phyloP scores from a whole-genome alignment of 768 basidiomycete genomes.

The Fomitopsis serialis region DNA sequence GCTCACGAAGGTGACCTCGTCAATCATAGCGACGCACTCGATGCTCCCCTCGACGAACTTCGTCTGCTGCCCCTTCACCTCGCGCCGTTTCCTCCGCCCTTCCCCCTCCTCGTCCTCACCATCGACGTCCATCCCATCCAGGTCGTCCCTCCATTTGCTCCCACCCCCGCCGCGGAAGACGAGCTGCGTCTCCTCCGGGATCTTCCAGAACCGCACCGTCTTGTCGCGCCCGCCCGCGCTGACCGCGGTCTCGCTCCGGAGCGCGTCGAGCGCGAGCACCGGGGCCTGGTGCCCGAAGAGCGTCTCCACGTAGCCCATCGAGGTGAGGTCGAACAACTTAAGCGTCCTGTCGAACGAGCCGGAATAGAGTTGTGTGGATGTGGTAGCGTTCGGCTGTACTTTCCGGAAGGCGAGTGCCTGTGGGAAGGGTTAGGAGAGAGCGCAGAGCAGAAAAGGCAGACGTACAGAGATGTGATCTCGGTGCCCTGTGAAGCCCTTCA shows the following conservation, averaged over 20 bases:
- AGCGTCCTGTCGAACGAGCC: constrained; percentile 84
- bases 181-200: constrained; percentile 89
- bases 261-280: constrained; percentile 69
- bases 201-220: constrained; percentile 93
- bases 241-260: constrained; percentile 80
- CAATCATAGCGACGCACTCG: constrained; percentile 91
- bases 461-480: constrained; percentile 66
- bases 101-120: constrained; percentile 40
- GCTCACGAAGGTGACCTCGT: constrained; percentile 87
- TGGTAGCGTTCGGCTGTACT: constrained; percentile 39
- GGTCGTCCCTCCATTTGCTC: constrained; percentile 70
- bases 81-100: constrained; percentile 24
- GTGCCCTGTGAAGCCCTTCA: constrained; percentile 77
- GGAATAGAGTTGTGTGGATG: constrained; percentile 53
- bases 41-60: constrained; percentile 85
- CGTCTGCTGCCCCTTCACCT: constrained; percentile 29
- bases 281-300: constrained; percentile 96
- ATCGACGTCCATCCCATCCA: constrained; percentile 64
- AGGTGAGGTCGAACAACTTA: constrained; percentile 78
- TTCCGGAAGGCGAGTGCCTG: constrained; percentile 75
- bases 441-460: constrained; percentile 17
- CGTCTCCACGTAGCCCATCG: constrained; percentile 93
- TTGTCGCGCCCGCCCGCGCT: constrained; percentile 89
- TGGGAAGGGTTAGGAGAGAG: background rate
- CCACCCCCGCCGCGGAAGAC: constrained; percentile 95